These are phyloP conservation scores for Trichoderma gamsii DNA, from an alignment of 495 filamentous ascomycete genomes.

Conservation along the genomic window DNA sequence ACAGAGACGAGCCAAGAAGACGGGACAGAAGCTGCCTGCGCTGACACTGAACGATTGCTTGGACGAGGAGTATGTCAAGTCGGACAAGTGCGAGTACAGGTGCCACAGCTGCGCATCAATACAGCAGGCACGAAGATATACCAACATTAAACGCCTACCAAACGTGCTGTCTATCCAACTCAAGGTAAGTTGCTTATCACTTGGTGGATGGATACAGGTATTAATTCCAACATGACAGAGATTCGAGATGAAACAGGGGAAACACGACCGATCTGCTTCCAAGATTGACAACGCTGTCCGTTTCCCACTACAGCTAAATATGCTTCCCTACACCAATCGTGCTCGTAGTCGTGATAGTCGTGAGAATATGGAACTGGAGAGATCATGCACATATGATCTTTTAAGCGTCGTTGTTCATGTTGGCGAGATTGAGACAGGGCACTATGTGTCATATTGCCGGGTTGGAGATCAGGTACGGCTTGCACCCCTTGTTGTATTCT, in stretches of 20 bases:
- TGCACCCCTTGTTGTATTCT: background rate
- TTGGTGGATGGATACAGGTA: background rate
- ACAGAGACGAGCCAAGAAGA: conserved; percentile 46
- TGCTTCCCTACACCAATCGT: conserved; percentile 76
- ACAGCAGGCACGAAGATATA: conserved; percentile 70
- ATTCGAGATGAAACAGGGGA: conserved; percentile 65
- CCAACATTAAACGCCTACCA: conserved; percentile 71
- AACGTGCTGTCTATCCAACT: conserved; percentile 87
- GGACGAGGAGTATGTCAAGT: conserved; percentile 72
- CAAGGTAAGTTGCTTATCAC: conserved; percentile 53
- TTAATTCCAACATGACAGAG: conserved; percentile 41
- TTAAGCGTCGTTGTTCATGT: conserved; percentile 80
- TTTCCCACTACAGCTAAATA: conserved; percentile 80
- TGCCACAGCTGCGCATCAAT: conserved; percentile 68
- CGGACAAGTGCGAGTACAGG: conserved; percentile 70
- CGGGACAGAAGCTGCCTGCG: conserved; percentile 29
- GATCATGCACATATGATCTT: conserved; percentile 69
- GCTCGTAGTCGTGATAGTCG: conserved; percentile 35
- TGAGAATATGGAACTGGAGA: conserved; percentile 42
- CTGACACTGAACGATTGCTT: conserved; percentile 69
- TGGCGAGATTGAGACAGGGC: conserved; percentile 79
- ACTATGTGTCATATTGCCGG: conserved; percentile 82
- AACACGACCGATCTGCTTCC: conserved; percentile 53
- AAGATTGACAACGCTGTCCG: conserved; percentile 78
- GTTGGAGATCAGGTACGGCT: conserved; percentile 63